Conservation (phyloP, 2,329 filamentous ascomycete genomes). For the Rasamsonia emersonii region DNA sequence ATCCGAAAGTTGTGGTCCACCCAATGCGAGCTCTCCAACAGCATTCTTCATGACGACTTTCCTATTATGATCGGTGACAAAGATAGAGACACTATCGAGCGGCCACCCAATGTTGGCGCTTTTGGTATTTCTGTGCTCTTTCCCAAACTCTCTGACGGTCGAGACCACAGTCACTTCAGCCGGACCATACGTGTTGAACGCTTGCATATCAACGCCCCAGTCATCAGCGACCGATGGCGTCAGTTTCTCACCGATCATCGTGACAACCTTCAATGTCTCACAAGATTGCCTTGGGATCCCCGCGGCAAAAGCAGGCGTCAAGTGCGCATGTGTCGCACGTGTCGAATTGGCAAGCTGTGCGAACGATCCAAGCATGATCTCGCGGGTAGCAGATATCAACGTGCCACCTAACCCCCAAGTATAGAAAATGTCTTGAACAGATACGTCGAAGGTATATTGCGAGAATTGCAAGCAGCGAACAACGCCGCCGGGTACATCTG, state of each 20-base stretch:
- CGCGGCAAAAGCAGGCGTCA: slow-evolving; percentile 25
- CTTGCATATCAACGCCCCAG: slow-evolving; percentile 28
- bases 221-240: slow-evolving; percentile 25
- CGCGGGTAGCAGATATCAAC: slow-evolving; percentile 18
- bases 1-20: slow-evolving; percentile 2
- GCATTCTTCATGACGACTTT: slow-evolving; percentile 1
- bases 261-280: slow-evolving; percentile 22
- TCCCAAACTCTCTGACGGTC: slow-evolving; percentile 13
- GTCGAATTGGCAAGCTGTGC: slow-evolving; percentile 17
- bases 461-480: slow-evolving; percentile 34
- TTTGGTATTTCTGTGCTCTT: slow-evolving; percentile 11
- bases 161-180: slow-evolving; percentile 3
- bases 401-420: slow-evolving; percentile 21
- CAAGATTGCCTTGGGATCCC: slow-evolving; percentile 19
- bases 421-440: slow-evolving; percentile 26
- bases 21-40: slow-evolving; percentile 5
- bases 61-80: slow-evolving; percentile 6
- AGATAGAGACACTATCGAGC: slow-evolving; percentile 21
- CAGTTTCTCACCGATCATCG: slow-evolving; percentile 28
- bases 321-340: slow-evolving; percentile 21
- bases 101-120: slow-evolving; percentile 12
- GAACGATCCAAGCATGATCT: slow-evolving; percentile 22
- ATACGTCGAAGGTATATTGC: slow-evolving; percentile 21
- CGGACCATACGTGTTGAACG: slow-evolving; percentile 27
- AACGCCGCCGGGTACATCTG: slow-evolving; percentile 15